Evolutionary conservation across 306 rosid genomes (phyloP).

Genomic region (Hippophae gyantsensis): DNA sequence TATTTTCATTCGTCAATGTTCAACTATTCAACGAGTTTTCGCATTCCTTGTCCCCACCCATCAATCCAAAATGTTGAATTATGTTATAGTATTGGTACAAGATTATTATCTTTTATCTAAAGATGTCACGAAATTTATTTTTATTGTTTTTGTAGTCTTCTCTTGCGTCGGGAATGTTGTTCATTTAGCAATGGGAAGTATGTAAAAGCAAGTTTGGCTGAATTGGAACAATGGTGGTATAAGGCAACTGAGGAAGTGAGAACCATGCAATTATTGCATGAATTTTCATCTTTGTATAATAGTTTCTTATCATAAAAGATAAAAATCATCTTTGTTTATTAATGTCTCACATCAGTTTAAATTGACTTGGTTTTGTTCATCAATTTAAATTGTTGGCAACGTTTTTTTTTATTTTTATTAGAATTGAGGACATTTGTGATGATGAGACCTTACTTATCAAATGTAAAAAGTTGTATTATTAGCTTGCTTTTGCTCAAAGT

Average conservation of each 20-base stretch:
- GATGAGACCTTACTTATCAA: too few relatives aligned
- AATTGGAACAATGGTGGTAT: constrained; percentile 84
- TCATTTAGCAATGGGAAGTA: constrained; percentile 98
- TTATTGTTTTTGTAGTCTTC: constrained; percentile 54
- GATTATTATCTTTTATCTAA: constrained; percentile 1
- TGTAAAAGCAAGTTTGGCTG: constrained; percentile 90
- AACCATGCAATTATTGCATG: too few relatives aligned
- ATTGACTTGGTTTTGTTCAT: too few relatives aligned
- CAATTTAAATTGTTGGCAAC: too few relatives aligned
- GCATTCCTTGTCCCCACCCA: constrained; percentile 8
- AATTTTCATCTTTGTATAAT: too few relatives aligned
- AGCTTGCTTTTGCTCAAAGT: too few relatives aligned
- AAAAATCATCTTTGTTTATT: constrained; percentile 7
- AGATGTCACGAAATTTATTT: not conserved
- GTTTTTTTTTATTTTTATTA: too few relatives aligned
- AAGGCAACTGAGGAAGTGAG: constrained; percentile 80
- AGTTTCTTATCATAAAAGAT: too few relatives aligned
- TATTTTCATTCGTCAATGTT: constrained; percentile 96
- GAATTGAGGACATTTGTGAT: too few relatives aligned
- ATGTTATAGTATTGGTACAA: not conserved
- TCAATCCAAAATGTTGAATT: constrained; percentile 1
- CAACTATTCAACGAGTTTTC: constrained; percentile 87
- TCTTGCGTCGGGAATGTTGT: constrained; percentile 98
- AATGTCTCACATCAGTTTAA: too few relatives aligned
- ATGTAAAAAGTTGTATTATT: too few relatives aligned